These are phyloP conservation scores for Clavariopsis aquatica DNA, from an alignment of 495 filamentous ascomycete genomes.

Conservation along the genomic window DNA sequence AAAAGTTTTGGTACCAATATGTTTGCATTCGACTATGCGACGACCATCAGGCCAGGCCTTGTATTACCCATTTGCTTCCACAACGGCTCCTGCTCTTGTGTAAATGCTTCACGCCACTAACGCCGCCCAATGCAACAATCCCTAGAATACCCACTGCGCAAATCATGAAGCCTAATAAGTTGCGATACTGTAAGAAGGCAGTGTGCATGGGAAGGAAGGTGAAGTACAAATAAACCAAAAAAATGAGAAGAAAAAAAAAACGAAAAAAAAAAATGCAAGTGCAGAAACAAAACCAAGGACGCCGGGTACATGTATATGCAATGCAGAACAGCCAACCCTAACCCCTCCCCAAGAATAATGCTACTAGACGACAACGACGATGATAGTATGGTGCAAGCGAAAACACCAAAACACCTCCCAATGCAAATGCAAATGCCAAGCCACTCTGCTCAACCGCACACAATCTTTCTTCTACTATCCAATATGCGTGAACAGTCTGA, in stretches of 20 bases:
- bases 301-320: slow-evolving; percentile 1
- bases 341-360: too few species aligned
- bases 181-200: background rate
- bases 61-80: background rate
- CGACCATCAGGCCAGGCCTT: background rate
- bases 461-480: slow-evolving; percentile 11
- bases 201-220: background rate
- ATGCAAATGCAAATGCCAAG: slow-evolving; percentile 29
- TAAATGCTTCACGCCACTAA: slow-evolving; percentile 25
- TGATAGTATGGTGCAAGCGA: background rate
- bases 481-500: slow-evolving; percentile 1
- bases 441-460: background rate
- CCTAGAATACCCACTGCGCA: slow-evolving; percentile 3
- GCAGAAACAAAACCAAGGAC: background rate
- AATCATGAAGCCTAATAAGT: background rate
- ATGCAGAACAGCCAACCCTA: too few species aligned
- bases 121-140: slow-evolving; percentile 28
- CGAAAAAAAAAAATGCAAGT: background rate
- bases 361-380: slow-evolving; percentile 14
- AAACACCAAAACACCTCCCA: slow-evolving; percentile 25
- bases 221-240: background rate
- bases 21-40: slow-evolving; percentile 1
- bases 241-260: background rate
- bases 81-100: background rate
- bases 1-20: slow-evolving; percentile 12